Evolutionary conservation across 192 early-diverging fungal genomes (phyloP).

Genomic region (Coemansia sp.): DNA sequence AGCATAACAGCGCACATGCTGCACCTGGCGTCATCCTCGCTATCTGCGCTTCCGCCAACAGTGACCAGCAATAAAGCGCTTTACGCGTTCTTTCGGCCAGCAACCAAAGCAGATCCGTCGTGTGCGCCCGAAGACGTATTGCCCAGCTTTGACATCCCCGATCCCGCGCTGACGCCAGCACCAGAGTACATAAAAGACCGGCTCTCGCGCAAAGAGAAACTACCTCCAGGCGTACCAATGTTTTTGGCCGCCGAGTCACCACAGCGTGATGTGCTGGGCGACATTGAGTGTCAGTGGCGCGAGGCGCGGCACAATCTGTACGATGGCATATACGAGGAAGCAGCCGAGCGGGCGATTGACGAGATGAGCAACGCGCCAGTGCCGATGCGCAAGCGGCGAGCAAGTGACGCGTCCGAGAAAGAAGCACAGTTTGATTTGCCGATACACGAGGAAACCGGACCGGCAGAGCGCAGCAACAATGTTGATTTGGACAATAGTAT

Average conservation of each 20-base stretch:
- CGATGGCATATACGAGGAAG: conserved; percentile 31
- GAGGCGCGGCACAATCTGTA: conserved; percentile 27
- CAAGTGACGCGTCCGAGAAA: conserved; percentile 12
- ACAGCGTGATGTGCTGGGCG: conserved; percentile 40
- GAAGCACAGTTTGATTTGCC: conserved; percentile 4
- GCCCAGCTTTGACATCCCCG: conserved; percentile 46
- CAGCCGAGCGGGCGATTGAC: conserved; percentile 29
- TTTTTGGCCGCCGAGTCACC: conserved; percentile 27
- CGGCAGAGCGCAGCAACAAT: neutral
- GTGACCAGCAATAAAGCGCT: conserved; percentile 37
- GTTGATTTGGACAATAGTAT: conserved; percentile 20
- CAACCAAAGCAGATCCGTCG: conserved; percentile 34
- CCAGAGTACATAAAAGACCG: conserved; percentile 19
- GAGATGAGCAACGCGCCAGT: conserved; percentile 46
- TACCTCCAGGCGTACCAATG: conserved; percentile 36
- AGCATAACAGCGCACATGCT: conserved; percentile 28
- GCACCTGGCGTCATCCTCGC: conserved; percentile 31
- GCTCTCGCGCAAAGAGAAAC: conserved; percentile 20
- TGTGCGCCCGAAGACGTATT: conserved; percentile 36
- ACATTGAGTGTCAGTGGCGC: conserved; percentile 43
- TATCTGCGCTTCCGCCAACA: conserved; percentile 24
- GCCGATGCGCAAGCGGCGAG: conserved; percentile 16
- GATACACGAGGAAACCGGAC: neutral
- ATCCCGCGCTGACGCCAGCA: conserved; percentile 20
- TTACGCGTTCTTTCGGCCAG: conserved; percentile 36